Evolutionary conservation across 345 rosid genomes (phyloP).

Genomic region (Zanthoxylum bungeanum): DNA sequence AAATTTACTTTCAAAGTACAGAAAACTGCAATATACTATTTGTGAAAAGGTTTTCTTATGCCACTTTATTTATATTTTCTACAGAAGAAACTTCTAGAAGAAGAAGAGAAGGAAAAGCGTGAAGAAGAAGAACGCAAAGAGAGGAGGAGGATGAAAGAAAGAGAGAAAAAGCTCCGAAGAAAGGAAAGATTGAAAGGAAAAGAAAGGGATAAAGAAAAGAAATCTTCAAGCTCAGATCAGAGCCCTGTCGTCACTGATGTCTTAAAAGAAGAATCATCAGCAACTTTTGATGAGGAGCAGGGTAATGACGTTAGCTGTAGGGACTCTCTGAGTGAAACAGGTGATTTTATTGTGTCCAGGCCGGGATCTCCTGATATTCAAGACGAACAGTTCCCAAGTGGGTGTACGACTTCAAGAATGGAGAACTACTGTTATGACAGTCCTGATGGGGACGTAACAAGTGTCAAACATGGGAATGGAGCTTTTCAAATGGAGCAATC

Average conservation of each 20-base stretch:
- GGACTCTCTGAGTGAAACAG: constrained; percentile 40
- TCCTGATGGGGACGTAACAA: constrained; percentile 35
- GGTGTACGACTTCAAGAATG: constrained; percentile 25
- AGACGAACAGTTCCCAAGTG: constrained; percentile 36
- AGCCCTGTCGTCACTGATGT: constrained; percentile 21
- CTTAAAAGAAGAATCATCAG: constrained; percentile 41
- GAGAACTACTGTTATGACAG: constrained; percentile 42
- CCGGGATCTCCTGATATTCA: constrained; percentile 55
- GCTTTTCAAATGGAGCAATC: constrained; percentile 46
- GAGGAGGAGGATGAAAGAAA: constrained; percentile 82
- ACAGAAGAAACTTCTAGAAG: constrained; percentile 90
- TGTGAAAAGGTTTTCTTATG: constrained; percentile 9
- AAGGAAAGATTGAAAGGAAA: constrained; percentile 92
- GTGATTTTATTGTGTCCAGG: constrained; percentile 42
- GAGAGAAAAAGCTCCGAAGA: constrained; percentile 88
- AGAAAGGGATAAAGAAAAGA: constrained; percentile 69
- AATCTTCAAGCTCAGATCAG: constrained; percentile 31
- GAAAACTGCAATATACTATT: not conserved
- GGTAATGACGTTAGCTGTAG: constrained; percentile 29
- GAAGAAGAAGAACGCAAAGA: constrained; percentile 95
- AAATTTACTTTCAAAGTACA: constrained; percentile 4
- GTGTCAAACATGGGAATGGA: constrained; percentile 45
- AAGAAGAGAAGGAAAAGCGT: constrained; percentile 93
- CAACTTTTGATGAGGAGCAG: constrained; percentile 41
- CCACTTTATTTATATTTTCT: constrained; percentile 15